phyloP scores from a whole-genome alignment of 169 alveolate genomes.

The Babesia bigemina region DNA sequence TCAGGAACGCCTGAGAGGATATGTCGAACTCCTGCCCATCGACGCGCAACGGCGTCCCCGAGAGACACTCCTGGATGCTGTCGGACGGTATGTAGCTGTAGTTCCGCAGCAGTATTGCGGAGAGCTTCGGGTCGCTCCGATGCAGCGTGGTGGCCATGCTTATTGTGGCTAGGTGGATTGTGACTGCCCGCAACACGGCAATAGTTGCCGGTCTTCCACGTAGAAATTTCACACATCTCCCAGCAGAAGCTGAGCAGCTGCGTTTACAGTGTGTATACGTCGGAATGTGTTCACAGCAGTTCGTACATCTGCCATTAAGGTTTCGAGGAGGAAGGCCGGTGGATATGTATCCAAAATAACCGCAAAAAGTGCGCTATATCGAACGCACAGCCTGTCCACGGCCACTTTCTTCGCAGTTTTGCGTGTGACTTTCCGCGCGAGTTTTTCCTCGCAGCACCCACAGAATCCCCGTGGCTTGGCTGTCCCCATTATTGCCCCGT shows the following conservation, averaged over 20 bases:
- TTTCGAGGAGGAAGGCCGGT: too few relatives aligned
- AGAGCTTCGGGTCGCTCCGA: conserved; percentile 32
- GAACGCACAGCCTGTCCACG: too few relatives aligned
- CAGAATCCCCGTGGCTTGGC: neutral
- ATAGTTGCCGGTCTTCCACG: neutral
- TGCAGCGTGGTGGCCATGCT: conserved; percentile 35
- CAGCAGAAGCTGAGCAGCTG: neutral
- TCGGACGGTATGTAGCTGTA: conserved; percentile 29
- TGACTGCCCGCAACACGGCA: neutral
- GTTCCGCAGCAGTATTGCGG: conserved; percentile 35
- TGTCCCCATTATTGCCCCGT: conserved; percentile 5
- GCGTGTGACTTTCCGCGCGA: too few relatives aligned
- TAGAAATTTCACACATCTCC: conserved; percentile 6
- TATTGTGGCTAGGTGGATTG: neutral
- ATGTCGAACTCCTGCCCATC: conserved; percentile 27
- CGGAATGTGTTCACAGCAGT: too few relatives aligned
- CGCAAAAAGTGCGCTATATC: too few relatives aligned
- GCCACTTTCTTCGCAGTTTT: too few relatives aligned
- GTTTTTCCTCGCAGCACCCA: neutral
- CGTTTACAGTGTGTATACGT: too few relatives aligned
- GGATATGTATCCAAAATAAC: too few relatives aligned
- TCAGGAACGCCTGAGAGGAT: conserved; percentile 29
- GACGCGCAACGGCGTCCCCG: conserved; percentile 27
- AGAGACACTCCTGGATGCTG: conserved; percentile 40
- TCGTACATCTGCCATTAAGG: too few relatives aligned